Evolutionary conservation across 2,329 filamentous ascomycete genomes (phyloP).

Genomic region (Colletotrichum zoysiae): DNA sequence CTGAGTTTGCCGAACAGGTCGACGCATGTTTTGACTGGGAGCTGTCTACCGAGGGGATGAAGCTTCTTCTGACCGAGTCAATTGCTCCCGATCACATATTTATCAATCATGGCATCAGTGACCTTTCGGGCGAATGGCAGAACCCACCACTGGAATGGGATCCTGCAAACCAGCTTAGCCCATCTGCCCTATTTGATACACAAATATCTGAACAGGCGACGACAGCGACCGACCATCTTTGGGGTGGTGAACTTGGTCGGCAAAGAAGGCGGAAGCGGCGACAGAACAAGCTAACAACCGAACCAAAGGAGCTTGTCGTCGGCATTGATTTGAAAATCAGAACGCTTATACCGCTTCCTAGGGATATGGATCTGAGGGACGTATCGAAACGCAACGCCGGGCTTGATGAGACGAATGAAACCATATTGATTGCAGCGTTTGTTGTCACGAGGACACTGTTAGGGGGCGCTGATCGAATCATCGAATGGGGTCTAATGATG

Average conservation of each 20-base stretch:
- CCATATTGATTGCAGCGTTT: slow-evolving; percentile 65
- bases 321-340: slow-evolving; percentile 37
- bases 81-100: slow-evolving; percentile 55
- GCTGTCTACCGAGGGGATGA: slow-evolving; percentile 52
- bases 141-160: slow-evolving; percentile 52
- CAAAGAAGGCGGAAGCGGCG: slow-evolving; percentile 34
- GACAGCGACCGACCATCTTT: slow-evolving; percentile 44
- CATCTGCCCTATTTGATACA: slow-evolving; percentile 21
- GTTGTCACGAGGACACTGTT: slow-evolving; percentile 69
- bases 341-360: slow-evolving; percentile 34
- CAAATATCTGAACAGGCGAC: slow-evolving; percentile 25
- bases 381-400: slow-evolving; percentile 16
- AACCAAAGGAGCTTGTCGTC: slow-evolving; percentile 33
- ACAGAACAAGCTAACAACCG: slow-evolving; percentile 26
- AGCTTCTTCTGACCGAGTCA: slow-evolving; percentile 50
- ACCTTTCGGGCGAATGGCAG: slow-evolving; percentile 30
- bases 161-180: slow-evolving; percentile 52
- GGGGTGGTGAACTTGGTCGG: slow-evolving; percentile 36
- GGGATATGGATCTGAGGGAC: slow-evolving; percentile 34
- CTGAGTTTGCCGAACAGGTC: slow-evolving; percentile 50
- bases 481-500: slow-evolving; percentile 72
- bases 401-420: slow-evolving; percentile 41
- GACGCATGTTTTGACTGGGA: slow-evolving; percentile 62
- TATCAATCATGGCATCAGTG: slow-evolving; percentile 52
- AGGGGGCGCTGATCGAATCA: slow-evolving; percentile 69